Evolutionary conservation across 2,329 filamentous ascomycete genomes (phyloP), one percentile per base, ranked within the genome.

Genomic region (Orbilia ellipsospora): DNA sequence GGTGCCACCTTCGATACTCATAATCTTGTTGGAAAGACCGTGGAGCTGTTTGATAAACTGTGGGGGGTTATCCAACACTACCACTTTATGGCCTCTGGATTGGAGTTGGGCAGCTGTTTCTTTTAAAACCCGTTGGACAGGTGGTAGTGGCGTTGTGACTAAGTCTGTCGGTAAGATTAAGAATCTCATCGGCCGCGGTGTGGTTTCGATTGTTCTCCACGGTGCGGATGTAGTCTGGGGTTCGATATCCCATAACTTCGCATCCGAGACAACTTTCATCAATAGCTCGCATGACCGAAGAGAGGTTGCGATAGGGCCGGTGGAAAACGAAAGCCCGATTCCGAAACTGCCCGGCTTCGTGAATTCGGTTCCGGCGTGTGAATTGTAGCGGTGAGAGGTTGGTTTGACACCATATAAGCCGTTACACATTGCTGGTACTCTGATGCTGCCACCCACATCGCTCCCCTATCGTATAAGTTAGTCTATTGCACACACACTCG

Each of bases 1-100:
- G 8, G 85, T 84, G 0, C 83, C 85, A 12, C 88, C 89, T 78
- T 90, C 87, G 10, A 88, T 82, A 23, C 85, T 85, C 81, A 90
- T 87, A 61, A 90, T 82, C 15, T 84, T 84, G 70, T 88, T 88
- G 44, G 87, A 86, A 7, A 89, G 82, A 1, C 83, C 85, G 70
- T 89, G 86, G 62, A 85, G 86, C 78, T 87, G 85, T 2, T 84
- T 84, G 63, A 90, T 44, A 44, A 85, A 2, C 85, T 79, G 0
- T 86, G 85, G 4, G 87, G 84, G 10, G 87, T 83, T 59, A 12
- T 77, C 67, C 56, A 90, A 83, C 15, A 90, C 87, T 0, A 90
- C 82, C 1, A 89, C 84, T 54, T 88, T 84, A n/a, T 90, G 81
- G 0, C 85, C 85, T 2, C 82, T 50, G 78, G 82, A 80, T 81